Evolutionary conservation across 2,329 filamentous ascomycete genomes (phyloP).

Genomic region (Colletotrichum australisinense): DNA sequence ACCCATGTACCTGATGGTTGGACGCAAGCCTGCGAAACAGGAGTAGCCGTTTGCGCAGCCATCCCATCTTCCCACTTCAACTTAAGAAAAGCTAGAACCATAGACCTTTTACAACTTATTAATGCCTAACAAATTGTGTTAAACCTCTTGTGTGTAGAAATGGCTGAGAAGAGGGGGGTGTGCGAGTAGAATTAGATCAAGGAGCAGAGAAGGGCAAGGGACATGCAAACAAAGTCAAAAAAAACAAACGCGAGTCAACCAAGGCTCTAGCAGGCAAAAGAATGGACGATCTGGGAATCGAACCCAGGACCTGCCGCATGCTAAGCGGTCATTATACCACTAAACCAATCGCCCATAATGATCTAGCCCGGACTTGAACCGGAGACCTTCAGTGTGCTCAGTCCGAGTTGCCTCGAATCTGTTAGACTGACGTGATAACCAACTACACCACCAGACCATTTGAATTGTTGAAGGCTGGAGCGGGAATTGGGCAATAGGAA

Average conservation of each 20-base stretch:
- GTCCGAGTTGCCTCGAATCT: conserved; percentile 3
- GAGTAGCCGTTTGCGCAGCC: neutral
- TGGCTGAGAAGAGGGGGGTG: no score
- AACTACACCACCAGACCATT: conserved; percentile 48
- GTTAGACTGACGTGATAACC: conserved; percentile 63
- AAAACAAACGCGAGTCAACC: neutral
- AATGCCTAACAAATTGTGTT: neutral
- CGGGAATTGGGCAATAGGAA: rapidly evolving
- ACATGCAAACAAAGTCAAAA: neutral
- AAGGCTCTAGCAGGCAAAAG: neutral
- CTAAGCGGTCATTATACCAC: conserved; percentile 36
- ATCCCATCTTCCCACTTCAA: no score
- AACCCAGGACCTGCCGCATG: conserved; percentile 34
- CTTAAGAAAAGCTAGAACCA: neutral
- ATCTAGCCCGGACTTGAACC: conserved; percentile 35
- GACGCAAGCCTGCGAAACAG: conserved; percentile 73
- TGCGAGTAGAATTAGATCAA: no score
- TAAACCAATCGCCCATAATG: conserved; percentile 33
- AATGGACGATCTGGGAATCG: conserved; percentile 34
- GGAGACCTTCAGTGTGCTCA: conserved; percentile 33
- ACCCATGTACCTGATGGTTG: conserved; percentile 96
- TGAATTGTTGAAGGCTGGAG: rapidly evolving
- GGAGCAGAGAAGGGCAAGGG: neutral
- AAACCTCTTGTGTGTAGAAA: neutral
- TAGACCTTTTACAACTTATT: neutral